These are phyloP conservation scores for Perilla frutescens DNA, from an alignment of 257 asterid species.

Conservation along the genomic window DNA sequence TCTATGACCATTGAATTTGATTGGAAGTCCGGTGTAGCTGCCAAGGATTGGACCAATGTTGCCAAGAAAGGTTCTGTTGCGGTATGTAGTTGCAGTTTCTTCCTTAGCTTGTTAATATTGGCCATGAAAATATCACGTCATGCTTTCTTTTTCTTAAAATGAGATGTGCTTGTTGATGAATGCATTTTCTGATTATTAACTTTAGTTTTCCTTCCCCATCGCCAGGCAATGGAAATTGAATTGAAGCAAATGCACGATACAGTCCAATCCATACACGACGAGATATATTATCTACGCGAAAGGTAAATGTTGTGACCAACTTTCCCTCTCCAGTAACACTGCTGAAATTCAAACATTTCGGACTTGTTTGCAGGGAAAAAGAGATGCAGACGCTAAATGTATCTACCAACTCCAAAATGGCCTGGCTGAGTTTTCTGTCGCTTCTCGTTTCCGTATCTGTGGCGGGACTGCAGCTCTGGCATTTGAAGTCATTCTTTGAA, in stretches of 20 bases:
- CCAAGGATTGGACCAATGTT: conserved; percentile 82
- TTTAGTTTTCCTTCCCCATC: conserved; percentile 19
- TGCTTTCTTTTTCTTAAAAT: no score
- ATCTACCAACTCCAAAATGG: conserved; percentile 79
- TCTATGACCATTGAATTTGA: conserved; percentile 75
- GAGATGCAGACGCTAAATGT: conserved; percentile 80
- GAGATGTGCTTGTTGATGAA: no score
- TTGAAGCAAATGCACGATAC: conserved; percentile 74
- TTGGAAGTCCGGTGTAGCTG: conserved; percentile 89
- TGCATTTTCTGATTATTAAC: background rate
- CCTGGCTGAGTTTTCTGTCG: conserved; percentile 69
- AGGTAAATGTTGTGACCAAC: conserved; percentile 44
- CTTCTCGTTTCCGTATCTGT: conserved; percentile 63
- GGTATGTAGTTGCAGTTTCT: conserved; percentile 39
- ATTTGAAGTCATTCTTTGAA: conserved; percentile 78
- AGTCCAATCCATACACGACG: conserved; percentile 77
- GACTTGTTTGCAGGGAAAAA: conserved; percentile 54
- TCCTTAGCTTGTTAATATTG: no score
- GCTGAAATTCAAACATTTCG: no score
- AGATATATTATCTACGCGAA: conserved; percentile 84
- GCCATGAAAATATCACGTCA: no score
- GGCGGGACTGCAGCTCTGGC: conserved; percentile 79
- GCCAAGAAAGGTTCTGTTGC: conserved; percentile 89
- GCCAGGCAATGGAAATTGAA: conserved; percentile 78
- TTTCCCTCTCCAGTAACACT: background rate